A percentile compares a stretch with the other conserved stretches of the same genome.
phyloP scores from a whole-genome alignment of 768 basidiomycete genomes.

The Russula earlei region DNA sequence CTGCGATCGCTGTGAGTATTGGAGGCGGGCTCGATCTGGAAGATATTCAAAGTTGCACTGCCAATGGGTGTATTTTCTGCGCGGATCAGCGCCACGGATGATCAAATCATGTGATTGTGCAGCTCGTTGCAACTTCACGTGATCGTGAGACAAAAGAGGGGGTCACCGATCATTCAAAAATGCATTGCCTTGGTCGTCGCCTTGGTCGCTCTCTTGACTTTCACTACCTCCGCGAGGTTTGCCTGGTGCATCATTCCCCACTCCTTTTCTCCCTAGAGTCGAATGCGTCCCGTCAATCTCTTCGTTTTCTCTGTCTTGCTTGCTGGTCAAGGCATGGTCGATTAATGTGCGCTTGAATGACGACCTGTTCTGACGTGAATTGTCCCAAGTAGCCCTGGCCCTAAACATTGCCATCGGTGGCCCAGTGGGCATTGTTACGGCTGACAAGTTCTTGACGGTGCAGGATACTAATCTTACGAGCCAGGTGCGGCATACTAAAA shows the following conservation, averaged over 20 bases:
- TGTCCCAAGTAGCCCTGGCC: conserved; percentile 29
- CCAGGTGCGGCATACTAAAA: conserved; percentile 22
- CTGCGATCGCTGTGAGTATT: too few species aligned
- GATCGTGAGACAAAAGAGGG: neutral
- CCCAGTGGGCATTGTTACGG: conserved; percentile 29
- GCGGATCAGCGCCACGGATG: neutral
- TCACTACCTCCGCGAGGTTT: conserved; percentile 19
- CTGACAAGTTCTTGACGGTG: conserved; percentile 38
- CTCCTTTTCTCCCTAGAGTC: neutral
- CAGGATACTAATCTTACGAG: conserved; percentile 25
- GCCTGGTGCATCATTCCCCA: conserved; percentile 15
- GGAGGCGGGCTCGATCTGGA: neutral
- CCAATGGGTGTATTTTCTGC: too few species aligned
- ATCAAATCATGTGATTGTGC: too few species aligned
- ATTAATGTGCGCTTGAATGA: neutral
- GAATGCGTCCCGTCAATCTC: conserved; percentile 24
- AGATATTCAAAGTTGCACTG: neutral
- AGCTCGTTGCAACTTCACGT: neutral
- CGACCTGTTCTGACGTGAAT: neutral
- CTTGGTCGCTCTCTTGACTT: neutral
- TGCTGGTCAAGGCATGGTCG: conserved; percentile 48
- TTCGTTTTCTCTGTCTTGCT: conserved; percentile 34
- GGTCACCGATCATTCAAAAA: neutral
- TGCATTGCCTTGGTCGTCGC: neutral
- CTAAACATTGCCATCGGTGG: conserved; percentile 42